These are phyloP conservation scores for Globisporangium abappressorium DNA, from an alignment of 352 stramenopile species.

Conservation along the genomic window DNA sequence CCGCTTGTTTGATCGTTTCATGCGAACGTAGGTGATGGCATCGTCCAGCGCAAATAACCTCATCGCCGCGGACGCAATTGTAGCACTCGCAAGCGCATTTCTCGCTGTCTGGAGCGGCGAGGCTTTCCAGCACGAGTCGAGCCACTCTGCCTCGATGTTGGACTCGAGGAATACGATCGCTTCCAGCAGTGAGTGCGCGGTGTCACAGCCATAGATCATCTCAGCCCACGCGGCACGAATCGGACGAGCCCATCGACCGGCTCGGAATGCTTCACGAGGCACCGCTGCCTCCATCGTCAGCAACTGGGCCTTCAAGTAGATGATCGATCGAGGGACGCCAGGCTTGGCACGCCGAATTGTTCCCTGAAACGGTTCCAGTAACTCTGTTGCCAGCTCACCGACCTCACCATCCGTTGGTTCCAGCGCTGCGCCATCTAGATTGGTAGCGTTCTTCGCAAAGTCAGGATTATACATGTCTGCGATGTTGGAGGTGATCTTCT, in stretches of 20 bases:
- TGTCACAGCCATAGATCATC: constrained; percentile 61
- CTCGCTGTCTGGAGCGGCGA: constrained; percentile 61
- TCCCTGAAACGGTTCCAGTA: constrained; percentile 51
- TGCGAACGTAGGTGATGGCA: constrained; percentile 63
- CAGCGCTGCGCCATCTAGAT: constrained; percentile 13
- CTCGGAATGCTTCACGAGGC: constrained; percentile 76
- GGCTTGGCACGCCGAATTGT: constrained; percentile 52
- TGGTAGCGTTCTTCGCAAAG: constrained; percentile 31
- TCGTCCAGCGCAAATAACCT: constrained; percentile 77
- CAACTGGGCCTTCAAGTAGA: constrained; percentile 63
- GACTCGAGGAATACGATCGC: constrained; percentile 73
- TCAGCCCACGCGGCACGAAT: constrained; percentile 78
- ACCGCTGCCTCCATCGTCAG: constrained; percentile 72
- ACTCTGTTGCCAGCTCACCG: constrained; percentile 63
- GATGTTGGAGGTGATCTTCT: constrained; percentile 78
- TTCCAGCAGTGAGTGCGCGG: constrained; percentile 46
- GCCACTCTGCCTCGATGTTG: constrained; percentile 71
- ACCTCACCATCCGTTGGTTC: constrained; percentile 72
- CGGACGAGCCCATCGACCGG: constrained; percentile 56
- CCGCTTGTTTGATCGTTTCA: constrained; percentile 56
- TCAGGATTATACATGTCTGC: constrained; percentile 78
- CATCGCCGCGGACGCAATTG: constrained; percentile 72
- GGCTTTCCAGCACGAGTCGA: constrained; percentile 75
- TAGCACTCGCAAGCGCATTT: constrained; percentile 51
- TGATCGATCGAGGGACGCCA: constrained; percentile 34